Evolutionary conservation across 768 basidiomycete genomes (phyloP).

Genomic region (Kwoniella sp.): DNA sequence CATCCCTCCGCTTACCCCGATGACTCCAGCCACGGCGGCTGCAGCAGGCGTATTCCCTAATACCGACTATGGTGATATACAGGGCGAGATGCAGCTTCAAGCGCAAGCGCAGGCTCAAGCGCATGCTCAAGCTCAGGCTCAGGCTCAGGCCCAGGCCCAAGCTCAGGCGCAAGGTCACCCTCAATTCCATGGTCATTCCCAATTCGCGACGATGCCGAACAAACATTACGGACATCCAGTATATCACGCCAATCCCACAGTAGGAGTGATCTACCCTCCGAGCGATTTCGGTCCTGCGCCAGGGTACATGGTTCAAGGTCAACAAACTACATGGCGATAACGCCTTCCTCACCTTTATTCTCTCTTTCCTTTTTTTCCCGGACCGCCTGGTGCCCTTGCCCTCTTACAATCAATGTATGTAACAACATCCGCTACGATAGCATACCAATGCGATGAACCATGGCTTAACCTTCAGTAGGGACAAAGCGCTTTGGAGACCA

Average conservation of each 20-base stretch:
- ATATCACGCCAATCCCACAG: slow-evolving; percentile 6
- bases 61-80: slow-evolving; percentile 35
- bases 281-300: slow-evolving; percentile 19
- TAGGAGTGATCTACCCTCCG: slow-evolving; percentile 2
- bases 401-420: too few relatives aligned
- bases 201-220: slow-evolving; percentile 46
- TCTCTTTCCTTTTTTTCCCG: too few relatives aligned
- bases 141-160: neutral
- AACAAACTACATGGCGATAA: slow-evolving; percentile 3
- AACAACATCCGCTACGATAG: too few relatives aligned
- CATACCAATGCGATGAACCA: too few relatives aligned
- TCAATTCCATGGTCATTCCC: slow-evolving; percentile 13
- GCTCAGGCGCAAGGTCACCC: slow-evolving; percentile 6
- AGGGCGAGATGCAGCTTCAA: slow-evolving; percentile 13
- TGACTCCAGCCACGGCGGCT: slow-evolving; percentile 30
- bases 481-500: too few relatives aligned
- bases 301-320: slow-evolving; percentile 10
- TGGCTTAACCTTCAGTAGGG: too few relatives aligned
- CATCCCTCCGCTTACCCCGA: slow-evolving; percentile 45
- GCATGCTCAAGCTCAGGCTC: slow-evolving; percentile 7
- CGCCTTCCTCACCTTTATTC: too few relatives aligned
- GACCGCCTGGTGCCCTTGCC: too few relatives aligned
- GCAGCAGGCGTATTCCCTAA: slow-evolving; percentile 30
- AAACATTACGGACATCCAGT: slow-evolving; percentile 33
- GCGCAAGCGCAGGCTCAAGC: slow-evolving; percentile 5